phyloP scores from a whole-genome alignment of 1,284 basidiomycete species.

The Fomes fomentarius region DNA sequence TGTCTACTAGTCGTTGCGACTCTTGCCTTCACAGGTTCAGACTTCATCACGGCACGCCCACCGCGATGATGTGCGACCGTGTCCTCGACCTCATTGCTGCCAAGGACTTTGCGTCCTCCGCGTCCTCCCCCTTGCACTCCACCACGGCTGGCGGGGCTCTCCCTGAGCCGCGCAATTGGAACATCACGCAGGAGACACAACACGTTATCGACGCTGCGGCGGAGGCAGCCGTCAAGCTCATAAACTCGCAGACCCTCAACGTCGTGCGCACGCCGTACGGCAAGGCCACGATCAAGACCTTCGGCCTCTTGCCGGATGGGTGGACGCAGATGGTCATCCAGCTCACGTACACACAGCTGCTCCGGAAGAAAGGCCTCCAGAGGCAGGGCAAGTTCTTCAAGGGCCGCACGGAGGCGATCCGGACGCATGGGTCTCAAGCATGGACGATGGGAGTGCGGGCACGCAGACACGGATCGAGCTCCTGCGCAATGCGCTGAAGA shows the following conservation, averaged over 20 bases:
- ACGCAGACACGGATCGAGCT: constrained; percentile 54
- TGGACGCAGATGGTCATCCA: constrained; percentile 93
- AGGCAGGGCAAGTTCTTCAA: constrained; percentile 72
- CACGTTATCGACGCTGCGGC: constrained; percentile 62
- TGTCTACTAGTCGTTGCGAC: too few species aligned
- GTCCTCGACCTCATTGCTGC: constrained; percentile 67
- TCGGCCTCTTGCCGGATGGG: constrained; percentile 86
- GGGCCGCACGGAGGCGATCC: constrained; percentile 87
- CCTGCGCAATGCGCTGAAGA: constrained; percentile 70
- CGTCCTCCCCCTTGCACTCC: constrained; percentile 24
- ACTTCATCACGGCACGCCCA: constrained; percentile 82
- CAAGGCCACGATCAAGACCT: constrained; percentile 86
- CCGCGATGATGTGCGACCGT: constrained; percentile 68
- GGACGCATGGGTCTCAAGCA: constrained; percentile 74
- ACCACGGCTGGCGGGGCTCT: constrained; percentile 25
- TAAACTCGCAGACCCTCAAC: constrained; percentile 67
- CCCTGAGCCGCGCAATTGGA: constrained; percentile 63
- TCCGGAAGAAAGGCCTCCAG: constrained; percentile 41
- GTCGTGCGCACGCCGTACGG: constrained; percentile 80
- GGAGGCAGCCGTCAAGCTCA: constrained; percentile 60
- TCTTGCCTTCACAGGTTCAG: constrained; percentile 90
- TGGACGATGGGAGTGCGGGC: constrained; percentile 55
- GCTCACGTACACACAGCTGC: constrained; percentile 78
- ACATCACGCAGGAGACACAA: constrained; percentile 50
- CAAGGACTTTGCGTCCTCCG: constrained; percentile 55